Evolutionary conservation across 768 basidiomycete genomes (phyloP).

Genomic region (Hemileccinum rubropunctum): DNA sequence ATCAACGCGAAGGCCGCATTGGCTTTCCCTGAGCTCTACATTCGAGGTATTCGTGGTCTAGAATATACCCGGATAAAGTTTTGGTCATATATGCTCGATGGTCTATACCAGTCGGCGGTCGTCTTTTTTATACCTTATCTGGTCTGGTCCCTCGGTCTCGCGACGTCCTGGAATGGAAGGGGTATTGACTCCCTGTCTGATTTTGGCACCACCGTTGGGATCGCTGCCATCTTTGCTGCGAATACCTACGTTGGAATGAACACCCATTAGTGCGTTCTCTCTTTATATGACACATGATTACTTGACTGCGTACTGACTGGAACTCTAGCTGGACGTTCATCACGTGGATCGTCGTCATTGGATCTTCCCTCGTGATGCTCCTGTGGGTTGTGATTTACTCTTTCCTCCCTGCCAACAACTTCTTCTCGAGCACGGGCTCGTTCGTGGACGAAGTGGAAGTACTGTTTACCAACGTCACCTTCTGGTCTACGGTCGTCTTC

Average conservation of each 20-base stretch:
- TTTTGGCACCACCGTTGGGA: slow-evolving; percentile 89
- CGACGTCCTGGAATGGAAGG: slow-evolving; percentile 74
- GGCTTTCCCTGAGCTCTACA: slow-evolving; percentile 94
- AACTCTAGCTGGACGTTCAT: slow-evolving; percentile 75
- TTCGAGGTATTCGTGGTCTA: slow-evolving; percentile 88
- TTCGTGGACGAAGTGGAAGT: slow-evolving; percentile 72
- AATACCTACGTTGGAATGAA: slow-evolving; percentile 90
- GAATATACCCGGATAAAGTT: slow-evolving; percentile 92
- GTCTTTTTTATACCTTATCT: slow-evolving; percentile 86
- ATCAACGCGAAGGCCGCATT: slow-evolving; percentile 85
- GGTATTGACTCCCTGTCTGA: slow-evolving; percentile 79
- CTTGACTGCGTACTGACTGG: slow-evolving; percentile 1
- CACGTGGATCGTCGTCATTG: slow-evolving; percentile 78
- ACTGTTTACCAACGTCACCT: slow-evolving; percentile 74
- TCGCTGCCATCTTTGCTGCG: slow-evolving; percentile 83
- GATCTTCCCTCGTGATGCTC: slow-evolving; percentile 78
- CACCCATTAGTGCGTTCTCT: slow-evolving; percentile 74
- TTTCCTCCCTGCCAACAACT: slow-evolving; percentile 66
- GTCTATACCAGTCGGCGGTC: slow-evolving; percentile 86
- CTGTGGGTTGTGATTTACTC: slow-evolving; percentile 91
- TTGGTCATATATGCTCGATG: slow-evolving; percentile 94
- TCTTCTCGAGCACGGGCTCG: slow-evolving; percentile 68
- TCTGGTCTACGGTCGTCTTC: slow-evolving; percentile 80
- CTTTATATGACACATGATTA: slow-evolving; percentile 1
- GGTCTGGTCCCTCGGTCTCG: slow-evolving; percentile 62